Evolutionary conservation across 306 rosid genomes (phyloP).

Genomic region (Gleditsia sinensis): DNA sequence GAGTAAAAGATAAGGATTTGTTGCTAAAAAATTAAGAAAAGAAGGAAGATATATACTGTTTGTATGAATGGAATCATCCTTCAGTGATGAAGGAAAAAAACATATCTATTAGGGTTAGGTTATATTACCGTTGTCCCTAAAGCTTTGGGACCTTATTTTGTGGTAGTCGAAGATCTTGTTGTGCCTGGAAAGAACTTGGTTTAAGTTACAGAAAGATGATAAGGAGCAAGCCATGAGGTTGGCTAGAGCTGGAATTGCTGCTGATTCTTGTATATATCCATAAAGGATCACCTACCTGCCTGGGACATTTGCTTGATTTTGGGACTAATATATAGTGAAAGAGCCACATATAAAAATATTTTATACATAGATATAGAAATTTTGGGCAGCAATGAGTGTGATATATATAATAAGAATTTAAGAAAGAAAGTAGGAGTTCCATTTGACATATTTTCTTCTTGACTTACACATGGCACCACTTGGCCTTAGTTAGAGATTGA

Average conservation of each 20-base stretch:
- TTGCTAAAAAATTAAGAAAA: not conserved
- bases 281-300: not conserved
- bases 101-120: too few species aligned
- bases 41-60: not conserved
- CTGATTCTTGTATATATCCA: constrained; percentile 1
- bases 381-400: constrained; percentile 6
- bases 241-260: not conserved
- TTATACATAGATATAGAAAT: not conserved
- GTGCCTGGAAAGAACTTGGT: constrained; percentile 28
- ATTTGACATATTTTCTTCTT: not conserved
- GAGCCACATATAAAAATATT: constrained; percentile 15
- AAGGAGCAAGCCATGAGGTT: constrained; percentile 39
- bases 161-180: constrained; percentile 34
- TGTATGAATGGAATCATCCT: too few species aligned
- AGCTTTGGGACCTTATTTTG: constrained; percentile 42
- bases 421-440: constrained; percentile 10
- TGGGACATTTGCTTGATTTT: constrained; percentile 12
- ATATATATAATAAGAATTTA: constrained; percentile 18
- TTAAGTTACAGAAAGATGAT: constrained; percentile 34
- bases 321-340: constrained; percentile 16
- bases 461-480: constrained; percentile 19
- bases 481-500: too few species aligned
- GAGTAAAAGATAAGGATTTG: not conserved
- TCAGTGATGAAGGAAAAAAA: too few species aligned
- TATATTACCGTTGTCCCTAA: constrained; percentile 46